Evolutionary conservation across 2,329 filamentous ascomycete genomes (phyloP).

Genomic region (Zymoseptoria ardabiliae): DNA sequence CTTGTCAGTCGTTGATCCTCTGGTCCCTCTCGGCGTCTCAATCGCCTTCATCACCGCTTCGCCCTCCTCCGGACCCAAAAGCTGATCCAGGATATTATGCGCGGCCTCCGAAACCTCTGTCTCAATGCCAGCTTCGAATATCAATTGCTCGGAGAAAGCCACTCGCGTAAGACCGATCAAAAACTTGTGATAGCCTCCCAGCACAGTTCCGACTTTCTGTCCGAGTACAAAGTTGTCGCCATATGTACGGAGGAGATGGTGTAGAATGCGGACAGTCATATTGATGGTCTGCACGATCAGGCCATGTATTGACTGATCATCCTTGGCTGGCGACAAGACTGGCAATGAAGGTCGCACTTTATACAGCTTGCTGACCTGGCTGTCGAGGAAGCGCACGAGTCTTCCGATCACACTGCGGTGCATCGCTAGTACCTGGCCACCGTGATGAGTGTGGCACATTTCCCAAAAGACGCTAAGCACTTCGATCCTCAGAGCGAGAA

Average conservation of each 20-base stretch:
- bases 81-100: slow-evolving; percentile 70
- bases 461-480: slow-evolving; percentile 44
- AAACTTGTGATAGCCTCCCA: slow-evolving; percentile 73
- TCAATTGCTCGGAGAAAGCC: slow-evolving; percentile 74
- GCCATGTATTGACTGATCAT: slow-evolving; percentile 27
- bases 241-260: slow-evolving; percentile 50
- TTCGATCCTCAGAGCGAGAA: slow-evolving; percentile 41
- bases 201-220: slow-evolving; percentile 61
- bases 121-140: slow-evolving; percentile 70
- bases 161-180: slow-evolving; percentile 71
- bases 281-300: slow-evolving; percentile 49
- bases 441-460: slow-evolving; percentile 57
- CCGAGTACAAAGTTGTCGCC: slow-evolving; percentile 58
- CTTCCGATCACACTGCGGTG: slow-evolving; percentile 66
- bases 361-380: slow-evolving; percentile 59
- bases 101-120: slow-evolving; percentile 74
- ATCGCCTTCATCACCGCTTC: slow-evolving; percentile 50
- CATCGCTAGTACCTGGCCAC: slow-evolving; percentile 56
- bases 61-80: slow-evolving; percentile 71
- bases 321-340: not conserved
- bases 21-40: slow-evolving; percentile 28
- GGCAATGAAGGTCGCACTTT: slow-evolving; percentile 21
- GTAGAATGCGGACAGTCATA: slow-evolving; percentile 52
- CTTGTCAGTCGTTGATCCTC: not conserved
- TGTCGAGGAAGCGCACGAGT: slow-evolving; percentile 67